Conservation (phyloP, 352 stramenopile species). For the Globisporangium recalcitrans region DNA sequence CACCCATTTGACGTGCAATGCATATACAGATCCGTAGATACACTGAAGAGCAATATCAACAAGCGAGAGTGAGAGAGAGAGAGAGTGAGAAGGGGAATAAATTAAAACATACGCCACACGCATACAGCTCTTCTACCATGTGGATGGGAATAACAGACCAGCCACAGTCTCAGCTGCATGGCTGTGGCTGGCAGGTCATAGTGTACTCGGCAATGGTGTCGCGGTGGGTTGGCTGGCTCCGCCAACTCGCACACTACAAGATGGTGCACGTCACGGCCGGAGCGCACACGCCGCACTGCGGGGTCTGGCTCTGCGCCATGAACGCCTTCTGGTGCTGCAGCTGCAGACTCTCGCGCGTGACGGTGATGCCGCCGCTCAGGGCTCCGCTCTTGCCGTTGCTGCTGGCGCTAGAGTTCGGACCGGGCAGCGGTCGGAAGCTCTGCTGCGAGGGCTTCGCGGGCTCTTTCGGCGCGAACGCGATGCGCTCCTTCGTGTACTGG, state of each 20-base stretch:
- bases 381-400: constrained; percentile 14
- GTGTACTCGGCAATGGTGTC: not conserved
- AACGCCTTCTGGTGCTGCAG: constrained; percentile 81
- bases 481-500: constrained; percentile 86
- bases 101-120: not conserved
- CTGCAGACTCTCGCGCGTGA: constrained; percentile 83
- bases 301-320: constrained; percentile 60
- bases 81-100: not conserved
- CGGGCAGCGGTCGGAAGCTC: constrained; percentile 46
- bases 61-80: not conserved
- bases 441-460: constrained; percentile 83
- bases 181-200: not conserved
- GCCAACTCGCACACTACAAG: constrained; percentile 29
- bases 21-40: not conserved
- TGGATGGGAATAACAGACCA: not conserved
- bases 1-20: not conserved
- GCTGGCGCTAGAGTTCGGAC: constrained; percentile 14
- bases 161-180: not conserved
- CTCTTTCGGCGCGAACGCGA: constrained; percentile 82
- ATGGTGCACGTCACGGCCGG: constrained; percentile 38
- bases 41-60: not conserved
- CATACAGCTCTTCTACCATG: not conserved
- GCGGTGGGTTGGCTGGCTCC: not conserved
- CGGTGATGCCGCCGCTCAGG: constrained; percentile 38
- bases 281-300: constrained; percentile 57